Evolutionary conservation across 768 basidiomycete genomes (phyloP).

Genomic region (Pulveroboletus frians): DNA sequence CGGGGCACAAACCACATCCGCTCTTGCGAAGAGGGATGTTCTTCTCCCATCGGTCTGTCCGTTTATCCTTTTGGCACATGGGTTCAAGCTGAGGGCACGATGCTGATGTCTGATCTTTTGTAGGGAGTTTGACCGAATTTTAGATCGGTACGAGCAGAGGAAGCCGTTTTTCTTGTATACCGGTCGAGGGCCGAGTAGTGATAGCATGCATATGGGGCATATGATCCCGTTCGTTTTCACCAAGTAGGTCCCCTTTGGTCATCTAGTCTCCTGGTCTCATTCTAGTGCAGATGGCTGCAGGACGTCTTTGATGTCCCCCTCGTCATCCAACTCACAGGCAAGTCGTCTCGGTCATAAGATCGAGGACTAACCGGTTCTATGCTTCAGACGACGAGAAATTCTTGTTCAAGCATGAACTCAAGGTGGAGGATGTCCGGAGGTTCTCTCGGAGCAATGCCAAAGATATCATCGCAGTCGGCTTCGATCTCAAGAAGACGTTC

Average conservation of each 20-base stretch:
- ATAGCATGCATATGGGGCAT: conserved; percentile 96
- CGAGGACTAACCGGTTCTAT: background rate
- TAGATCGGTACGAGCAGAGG: conserved; percentile 93
- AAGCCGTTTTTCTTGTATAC: conserved; percentile 99
- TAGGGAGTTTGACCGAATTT: conserved; percentile 89
- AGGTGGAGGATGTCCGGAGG: conserved; percentile 77
- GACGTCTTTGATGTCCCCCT: conserved; percentile 92
- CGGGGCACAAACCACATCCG: conserved; percentile 83
- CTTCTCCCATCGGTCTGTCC: conserved; percentile 88
- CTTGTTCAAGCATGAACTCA: conserved; percentile 92
- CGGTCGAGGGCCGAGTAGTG: conserved; percentile 92
- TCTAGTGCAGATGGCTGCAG: conserved; percentile 77
- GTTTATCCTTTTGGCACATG: background rate
- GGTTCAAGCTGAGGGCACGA: background rate
- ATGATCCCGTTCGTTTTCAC: conserved; percentile 97
- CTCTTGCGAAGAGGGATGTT: conserved; percentile 90
- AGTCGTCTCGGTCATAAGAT: conserved; percentile 9
- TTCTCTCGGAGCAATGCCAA: conserved; percentile 86
- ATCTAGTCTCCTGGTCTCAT: background rate
- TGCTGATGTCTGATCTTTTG: background rate
- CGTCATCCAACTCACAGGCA: conserved; percentile 93
- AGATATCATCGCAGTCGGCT: conserved; percentile 96
- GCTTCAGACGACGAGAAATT: conserved; percentile 94
- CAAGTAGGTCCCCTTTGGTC: conserved; percentile 52
- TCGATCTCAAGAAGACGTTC: conserved; percentile 88